Evolutionary conservation across 257 asterid species (phyloP), one percentile per base, ranked within the genome.

Genomic region (Cruciata laevipes): DNA sequence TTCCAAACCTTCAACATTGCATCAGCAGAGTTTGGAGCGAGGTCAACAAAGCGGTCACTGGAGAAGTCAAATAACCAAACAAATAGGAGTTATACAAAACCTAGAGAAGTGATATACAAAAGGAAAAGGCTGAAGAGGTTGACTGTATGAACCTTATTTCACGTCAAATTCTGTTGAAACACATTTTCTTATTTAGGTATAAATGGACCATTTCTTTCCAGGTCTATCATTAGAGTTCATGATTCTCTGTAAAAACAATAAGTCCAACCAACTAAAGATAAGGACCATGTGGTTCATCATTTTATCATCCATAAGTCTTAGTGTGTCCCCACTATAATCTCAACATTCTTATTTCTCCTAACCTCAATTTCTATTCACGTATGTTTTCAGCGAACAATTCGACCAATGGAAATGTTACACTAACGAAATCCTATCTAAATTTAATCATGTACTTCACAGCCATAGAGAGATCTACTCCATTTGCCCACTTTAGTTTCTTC

Each of bases 11-110:
- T 93, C 69, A 89, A 83, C 81, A 93, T 72, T 47, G 80, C 87
- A 80, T 93, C 96, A 12, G 90, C 89, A 63, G 95, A 81, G 77
- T 88, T 93, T 32, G 96, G 94, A 67, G 89, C 75, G n/a, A 90
- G 82, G 76, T 88, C 99, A 75, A 88, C 81, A 32, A 92, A 93
- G 27, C 99, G 91, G 64, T 93, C 96, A 70, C 99, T 93, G 84
- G 52, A 73, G 70, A 77, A 30, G 58, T 71, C 75, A 25, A 68
- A 73, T 62, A 55, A 13, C 30, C 8, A 38, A 61, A 70, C 42
- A 49, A 40, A 70, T 67, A 42, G 67, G 25, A 60, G 71, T 69
- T 53, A 70, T 42, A 31, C 66, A 20, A 37, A 66, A 23, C 68
- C n/a, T n/a, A n/a, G n/a, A 67, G 61, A 69, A 60, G 61, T 63